Evolutionary conservation across 2,329 filamentous ascomycete species (phyloP), one percentile per base, ranked within the genome.

Genomic region (Bretziella fagacearum): DNA sequence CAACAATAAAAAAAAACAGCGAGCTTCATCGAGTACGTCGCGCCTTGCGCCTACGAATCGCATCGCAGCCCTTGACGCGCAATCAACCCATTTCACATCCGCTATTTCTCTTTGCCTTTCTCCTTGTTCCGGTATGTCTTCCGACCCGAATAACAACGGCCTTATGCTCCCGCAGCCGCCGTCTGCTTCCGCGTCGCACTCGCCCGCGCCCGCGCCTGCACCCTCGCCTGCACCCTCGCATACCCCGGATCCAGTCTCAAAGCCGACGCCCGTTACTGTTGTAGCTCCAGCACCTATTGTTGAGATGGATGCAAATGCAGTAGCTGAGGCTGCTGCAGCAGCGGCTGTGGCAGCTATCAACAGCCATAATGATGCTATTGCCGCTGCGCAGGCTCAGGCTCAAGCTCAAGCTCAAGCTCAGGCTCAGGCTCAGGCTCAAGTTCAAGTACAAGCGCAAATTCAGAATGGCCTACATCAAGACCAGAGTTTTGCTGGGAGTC

Each of bases 41-140:
- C 47, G 50, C 39, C 48, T 52, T 40, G 44, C 43, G 18, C 48
- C 37, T n/a, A 27, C 40, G 4, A 17, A 47, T 20, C 26, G 48
- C 41, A 52, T 44, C 50, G 26, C 32, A 15, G 41, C 22, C 32
- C 37, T 33, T 42, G 30, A 17, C 46, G 29, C 39, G 20, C 35
- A 23, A 15, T 15, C 22, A 42, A 30, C 33, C 33, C 20, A 42
- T 52, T 25, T 15, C 10, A 11, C 20, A 22, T 20, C 17, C 20
- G 36, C 15, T 15, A 32, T 15, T 46, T 29, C 8, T n/a, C 4
- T 32, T 10, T 17, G 13, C 11, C 11, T 17, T 10, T 18, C 39
- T 6, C 22, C 18, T 39, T 46, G 45, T 44, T 52, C 53, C 51
- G 48, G 51, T 63, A 75, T 75, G 71, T 68, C 69, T 60, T 69